A percentile compares a stretch with the other conserved stretches of the same genome.
Conservation (phyloP, 2,329 filamentous ascomycete genomes). For the Endoconidiophora laricicola region DNA sequence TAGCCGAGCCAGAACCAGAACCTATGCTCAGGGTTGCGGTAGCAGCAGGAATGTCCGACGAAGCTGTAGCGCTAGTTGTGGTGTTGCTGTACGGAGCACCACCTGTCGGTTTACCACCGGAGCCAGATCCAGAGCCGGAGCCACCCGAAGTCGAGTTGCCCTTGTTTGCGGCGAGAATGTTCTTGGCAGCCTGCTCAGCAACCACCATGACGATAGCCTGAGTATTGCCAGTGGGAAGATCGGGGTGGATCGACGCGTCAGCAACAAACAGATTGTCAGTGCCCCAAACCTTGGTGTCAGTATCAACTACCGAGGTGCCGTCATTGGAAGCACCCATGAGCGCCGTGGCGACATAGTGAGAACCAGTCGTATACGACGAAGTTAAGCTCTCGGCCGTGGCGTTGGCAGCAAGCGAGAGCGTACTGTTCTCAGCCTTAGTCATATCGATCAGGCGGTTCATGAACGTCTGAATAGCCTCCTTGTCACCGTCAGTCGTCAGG, state of each 20-base stretch:
- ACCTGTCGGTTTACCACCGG: background rate
- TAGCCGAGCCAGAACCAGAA: background rate
- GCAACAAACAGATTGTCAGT: conserved; percentile 54
- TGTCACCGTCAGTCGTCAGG: conserved; percentile 40
- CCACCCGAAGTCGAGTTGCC: background rate
- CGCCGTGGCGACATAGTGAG: conserved; percentile 28
- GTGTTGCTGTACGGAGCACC: background rate
- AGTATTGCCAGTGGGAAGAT: conserved; percentile 52
- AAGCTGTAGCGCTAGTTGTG: background rate
- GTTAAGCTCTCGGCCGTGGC: conserved; percentile 35
- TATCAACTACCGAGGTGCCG: conserved; percentile 44
- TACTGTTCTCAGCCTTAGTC: conserved; percentile 31
- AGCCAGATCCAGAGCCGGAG: background rate
- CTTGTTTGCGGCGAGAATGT: conserved; percentile 11
- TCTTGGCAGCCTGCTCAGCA: conserved; percentile 42
- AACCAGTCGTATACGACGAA: conserved; percentile 44
- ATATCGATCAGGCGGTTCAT: conserved; percentile 36
- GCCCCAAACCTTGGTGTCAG: conserved; percentile 46
- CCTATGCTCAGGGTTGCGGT: background rate
- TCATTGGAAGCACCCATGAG: conserved; percentile 17
- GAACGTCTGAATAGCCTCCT: conserved; percentile 44
- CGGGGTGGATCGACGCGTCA: conserved; percentile 52
- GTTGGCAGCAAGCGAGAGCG: conserved; percentile 26
- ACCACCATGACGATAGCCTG: conserved; percentile 47
- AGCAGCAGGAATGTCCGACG: background rate